Percentiles rank a stretch among this genome's conserved stretches.
Evolutionary conservation across 2,329 filamentous ascomycete genomes (phyloP).

Genomic region (Phoma sp.): DNA sequence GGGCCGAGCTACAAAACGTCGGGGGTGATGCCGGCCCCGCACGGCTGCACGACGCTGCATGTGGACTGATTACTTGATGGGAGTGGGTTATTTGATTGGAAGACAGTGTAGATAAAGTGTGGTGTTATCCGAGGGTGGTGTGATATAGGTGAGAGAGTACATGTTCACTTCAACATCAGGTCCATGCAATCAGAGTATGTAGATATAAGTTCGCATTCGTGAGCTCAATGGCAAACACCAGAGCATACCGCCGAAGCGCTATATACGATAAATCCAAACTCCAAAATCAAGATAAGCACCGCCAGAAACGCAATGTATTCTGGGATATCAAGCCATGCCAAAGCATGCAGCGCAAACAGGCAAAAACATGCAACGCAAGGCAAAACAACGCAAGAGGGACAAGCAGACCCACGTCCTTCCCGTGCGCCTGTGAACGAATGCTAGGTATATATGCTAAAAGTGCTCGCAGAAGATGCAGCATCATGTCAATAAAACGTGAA

Average conservation of each 20-base stretch:
- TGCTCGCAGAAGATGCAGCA: conserved; percentile 35
- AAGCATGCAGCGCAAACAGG: conserved; percentile 1
- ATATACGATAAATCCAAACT: conserved; percentile 4
- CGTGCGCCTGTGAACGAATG: conserved; percentile 21
- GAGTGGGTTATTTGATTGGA: too few species aligned
- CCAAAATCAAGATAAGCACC: conserved; percentile 4
- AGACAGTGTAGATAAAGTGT: too few species aligned
- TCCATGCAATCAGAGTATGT: background rate
- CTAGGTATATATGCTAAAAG: conserved; percentile 23
- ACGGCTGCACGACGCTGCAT: background rate
- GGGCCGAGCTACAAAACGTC: background rate
- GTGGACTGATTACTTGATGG: background rate
- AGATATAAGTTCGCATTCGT: conserved; percentile 21
- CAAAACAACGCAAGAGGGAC: background rate
- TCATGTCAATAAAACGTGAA: conserved; percentile 19
- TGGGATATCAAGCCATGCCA: background rate
- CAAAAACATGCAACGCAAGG: background rate
- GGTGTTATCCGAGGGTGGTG: too few species aligned
- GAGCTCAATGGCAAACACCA: conserved; percentile 20
- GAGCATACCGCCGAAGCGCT: conserved; percentile 16
- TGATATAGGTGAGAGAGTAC: too few species aligned
- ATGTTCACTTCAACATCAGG: too few species aligned
- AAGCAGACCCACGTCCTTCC: conserved; percentile 14
- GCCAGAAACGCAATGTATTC: background rate
- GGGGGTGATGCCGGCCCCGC: background rate